A percentile compares a stretch with the other conserved stretches of the same genome.
Conservation (phyloP, 306 rosid genomes). For the Canavalia ensiformis region DNA sequence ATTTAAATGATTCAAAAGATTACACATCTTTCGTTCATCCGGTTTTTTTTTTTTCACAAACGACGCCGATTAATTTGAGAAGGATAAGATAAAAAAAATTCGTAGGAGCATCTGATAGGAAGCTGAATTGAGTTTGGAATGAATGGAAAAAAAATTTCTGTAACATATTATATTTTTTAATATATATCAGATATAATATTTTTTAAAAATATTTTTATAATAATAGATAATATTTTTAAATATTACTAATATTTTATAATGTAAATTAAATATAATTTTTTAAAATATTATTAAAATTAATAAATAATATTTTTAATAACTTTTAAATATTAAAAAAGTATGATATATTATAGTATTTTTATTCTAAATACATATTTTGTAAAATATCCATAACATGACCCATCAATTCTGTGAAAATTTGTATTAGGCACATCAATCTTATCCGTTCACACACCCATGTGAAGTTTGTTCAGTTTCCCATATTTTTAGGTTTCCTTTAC, state of each 20-base stretch:
- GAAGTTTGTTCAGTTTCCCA: conserved; percentile 43
- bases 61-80: neutral
- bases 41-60: neutral
- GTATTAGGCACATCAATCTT: neutral
- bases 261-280: no score
- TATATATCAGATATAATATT: no score
- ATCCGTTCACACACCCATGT: conserved; percentile 15
- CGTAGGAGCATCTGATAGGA: neutral
- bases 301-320: no score
- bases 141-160: neutral
- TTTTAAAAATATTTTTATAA: no score
- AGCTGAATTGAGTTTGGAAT: neutral
- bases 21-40: no score
- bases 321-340: no score
- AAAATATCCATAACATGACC: neutral
- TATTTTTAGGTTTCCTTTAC: conserved; percentile 16
- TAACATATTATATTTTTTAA: no score
- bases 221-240: no score
- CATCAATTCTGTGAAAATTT: neutral
- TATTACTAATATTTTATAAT: no score
- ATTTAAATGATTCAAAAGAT: no score
- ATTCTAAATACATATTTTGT: neutral
- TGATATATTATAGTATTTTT: neutral
- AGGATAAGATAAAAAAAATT: neutral
- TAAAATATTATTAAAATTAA: no score